Evolutionary conservation across 352 stramenopile genomes (phyloP).

Genomic region (Pythium aquatile): DNA sequence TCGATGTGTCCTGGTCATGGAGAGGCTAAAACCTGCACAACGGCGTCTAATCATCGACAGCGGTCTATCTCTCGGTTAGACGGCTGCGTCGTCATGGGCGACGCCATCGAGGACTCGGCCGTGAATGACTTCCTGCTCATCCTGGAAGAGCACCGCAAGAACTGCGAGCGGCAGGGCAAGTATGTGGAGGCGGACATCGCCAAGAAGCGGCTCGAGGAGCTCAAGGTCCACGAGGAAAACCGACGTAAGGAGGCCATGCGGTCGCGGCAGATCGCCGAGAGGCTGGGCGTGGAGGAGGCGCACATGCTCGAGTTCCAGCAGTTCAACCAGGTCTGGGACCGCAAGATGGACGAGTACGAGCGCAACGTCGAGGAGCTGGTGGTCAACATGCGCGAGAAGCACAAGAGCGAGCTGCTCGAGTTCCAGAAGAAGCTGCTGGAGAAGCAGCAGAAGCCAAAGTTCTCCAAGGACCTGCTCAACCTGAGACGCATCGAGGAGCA

Average conservation of each 20-base stretch:
- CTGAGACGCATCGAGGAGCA: slow-evolving; percentile 92
- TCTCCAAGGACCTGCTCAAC: slow-evolving; percentile 94
- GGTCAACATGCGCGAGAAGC: slow-evolving; percentile 89
- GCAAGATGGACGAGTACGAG: slow-evolving; percentile 96
- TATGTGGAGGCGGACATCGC: slow-evolving; percentile 97
- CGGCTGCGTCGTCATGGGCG: slow-evolving; percentile 27
- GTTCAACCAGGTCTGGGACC: slow-evolving; percentile 96
- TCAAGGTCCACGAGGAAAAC: slow-evolving; percentile 97
- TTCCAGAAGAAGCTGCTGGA: slow-evolving; percentile 93
- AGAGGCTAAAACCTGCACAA: not conserved
- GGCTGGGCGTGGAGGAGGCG: slow-evolving; percentile 94
- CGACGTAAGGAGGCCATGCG: slow-evolving; percentile 93
- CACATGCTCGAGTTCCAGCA: slow-evolving; percentile 98
- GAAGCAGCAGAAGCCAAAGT: slow-evolving; percentile 91
- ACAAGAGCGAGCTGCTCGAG: slow-evolving; percentile 88
- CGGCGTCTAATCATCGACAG: not conserved
- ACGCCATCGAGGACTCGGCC: slow-evolving; percentile 74
- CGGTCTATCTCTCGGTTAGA: slow-evolving; percentile 1
- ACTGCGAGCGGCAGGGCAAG: slow-evolving; percentile 96
- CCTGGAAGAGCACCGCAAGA: slow-evolving; percentile 95
- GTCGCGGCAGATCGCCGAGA: slow-evolving; percentile 93
- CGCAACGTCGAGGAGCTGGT: slow-evolving; percentile 90
- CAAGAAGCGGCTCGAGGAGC: slow-evolving; percentile 95
- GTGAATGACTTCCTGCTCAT: slow-evolving; percentile 88
- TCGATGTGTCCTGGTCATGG: not conserved